Base-by-base conservation (phyloP, 768 basidiomycete genomes). In the Boletales sp. region DNA sequence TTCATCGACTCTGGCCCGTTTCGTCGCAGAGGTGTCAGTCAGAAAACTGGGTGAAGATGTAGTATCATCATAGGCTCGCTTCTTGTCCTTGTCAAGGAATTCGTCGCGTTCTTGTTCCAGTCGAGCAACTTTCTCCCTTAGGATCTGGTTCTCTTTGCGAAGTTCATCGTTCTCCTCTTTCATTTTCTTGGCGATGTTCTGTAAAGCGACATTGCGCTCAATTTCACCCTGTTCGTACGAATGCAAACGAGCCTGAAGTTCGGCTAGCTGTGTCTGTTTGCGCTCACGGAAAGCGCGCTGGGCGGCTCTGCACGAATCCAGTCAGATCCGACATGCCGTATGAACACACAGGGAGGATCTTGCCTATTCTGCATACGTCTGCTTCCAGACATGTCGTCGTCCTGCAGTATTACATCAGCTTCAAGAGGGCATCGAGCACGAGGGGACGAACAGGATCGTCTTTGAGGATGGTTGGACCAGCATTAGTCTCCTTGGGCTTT, bases 181-280 rank as follows among this genome's bases (percentile, higher is more conserved):
- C 50, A 89, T 77, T 30, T 83, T 81, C 69, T 90, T 91, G 13
- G 88, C 89, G 47, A 90, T 80, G 46, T 77, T 82, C 68, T 93
- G 91, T 18, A 94, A 73, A 40, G 88, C 87, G 43, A 93, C 81
- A 61, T 87, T 91, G 48, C 89, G 83, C 65, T 93, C 87, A 24
- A 91, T 83, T 64, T 93, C 90, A n/a, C 91, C 91, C 63, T 90
- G 87, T 64, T 94, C 90, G 59, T 91, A 93, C 17, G 81, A 80
- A 54, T 87, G 84, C 44, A 94, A 74, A 41, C 90, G 87, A 43
- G 90, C 86, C 69, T 94, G 90, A 32, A 94, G 78, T 54, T 92
- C 90, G 9, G 87, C 83, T 32, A 94, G 84, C 61, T 92, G 90
- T 5, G 86, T 83, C 64, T 93, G 90, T 69, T 90, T 93, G 52